These are phyloP conservation scores for Mortierella sp. DNA, from an alignment of 371 early-diverging fungal genomes.

Conservation along the genomic window DNA sequence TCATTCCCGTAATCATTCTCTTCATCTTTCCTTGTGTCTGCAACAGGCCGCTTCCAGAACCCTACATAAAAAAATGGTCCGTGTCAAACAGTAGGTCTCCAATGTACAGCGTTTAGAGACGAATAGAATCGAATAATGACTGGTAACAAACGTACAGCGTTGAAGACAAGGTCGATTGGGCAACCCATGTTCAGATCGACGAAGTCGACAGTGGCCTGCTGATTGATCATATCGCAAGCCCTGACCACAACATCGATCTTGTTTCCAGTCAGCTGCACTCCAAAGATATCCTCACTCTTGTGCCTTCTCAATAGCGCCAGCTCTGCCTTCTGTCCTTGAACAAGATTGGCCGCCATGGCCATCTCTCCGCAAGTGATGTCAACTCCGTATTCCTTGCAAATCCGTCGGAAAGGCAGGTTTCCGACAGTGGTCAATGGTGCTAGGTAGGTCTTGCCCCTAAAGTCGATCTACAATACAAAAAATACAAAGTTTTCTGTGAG, in stretches of 20 bases:
- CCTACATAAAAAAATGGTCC: too few relatives aligned
- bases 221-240: conserved; percentile 78
- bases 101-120: not conserved
- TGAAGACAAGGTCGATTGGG: conserved; percentile 91
- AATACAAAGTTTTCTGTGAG: too few relatives aligned
- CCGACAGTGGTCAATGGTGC: conserved; percentile 99
- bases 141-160: conserved; percentile 56
- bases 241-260: conserved; percentile 73
- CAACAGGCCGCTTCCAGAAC: conserved; percentile 89
- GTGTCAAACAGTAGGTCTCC: too few relatives aligned
- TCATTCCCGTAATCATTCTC: conserved; percentile 84
- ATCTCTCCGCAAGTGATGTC: conserved; percentile 98
- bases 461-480: too few relatives aligned
- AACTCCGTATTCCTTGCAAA: conserved; percentile 94
- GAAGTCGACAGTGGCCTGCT: conserved; percentile 85
- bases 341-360: conserved; percentile 83
- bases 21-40: conserved; percentile 73
- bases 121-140: not conserved
- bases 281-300: conserved; percentile 91
- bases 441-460: conserved; percentile 90
- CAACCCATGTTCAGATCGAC: conserved; percentile 97
- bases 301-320: conserved; percentile 93
- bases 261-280: conserved; percentile 87
- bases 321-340: conserved; percentile 82
- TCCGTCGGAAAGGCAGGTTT: conserved; percentile 95